Conservation (phyloP, 2,329 filamentous ascomycete species). For the Huntiella savannae region DNA sequence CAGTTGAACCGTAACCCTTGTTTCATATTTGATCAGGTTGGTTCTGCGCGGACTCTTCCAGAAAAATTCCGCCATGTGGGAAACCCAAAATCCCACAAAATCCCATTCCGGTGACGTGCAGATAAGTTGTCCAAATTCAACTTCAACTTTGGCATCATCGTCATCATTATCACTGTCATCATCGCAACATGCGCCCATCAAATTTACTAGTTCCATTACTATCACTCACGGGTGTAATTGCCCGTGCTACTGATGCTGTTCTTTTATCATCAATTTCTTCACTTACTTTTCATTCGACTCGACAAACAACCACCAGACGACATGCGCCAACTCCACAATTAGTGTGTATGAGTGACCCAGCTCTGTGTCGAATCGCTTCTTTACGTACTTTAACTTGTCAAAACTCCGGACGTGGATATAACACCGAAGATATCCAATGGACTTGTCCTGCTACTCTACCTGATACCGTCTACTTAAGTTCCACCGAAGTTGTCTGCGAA, state of each 20-base stretch:
- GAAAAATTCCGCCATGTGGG: not conserved
- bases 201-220: too few relatives aligned
- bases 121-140: too few relatives aligned
- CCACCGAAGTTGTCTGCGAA: constrained; percentile 83
- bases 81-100: not conserved
- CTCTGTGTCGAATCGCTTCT: constrained; percentile 48
- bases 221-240: too few relatives aligned
- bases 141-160: too few relatives aligned
- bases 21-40: too few relatives aligned
- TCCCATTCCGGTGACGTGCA: too few relatives aligned
- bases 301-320: constrained; percentile 56
- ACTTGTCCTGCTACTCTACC: constrained; percentile 52
- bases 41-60: not conserved
- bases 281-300: constrained; percentile 52
- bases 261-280: constrained; percentile 47
- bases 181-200: too few relatives aligned
- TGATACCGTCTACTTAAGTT: constrained; percentile 48
- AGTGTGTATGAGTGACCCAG: constrained; percentile 48
- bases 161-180: too few relatives aligned
- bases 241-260: constrained; percentile 21
- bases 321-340: constrained; percentile 61
- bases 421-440: constrained; percentile 71
- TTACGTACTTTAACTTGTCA: constrained; percentile 59
- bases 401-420: constrained; percentile 68
- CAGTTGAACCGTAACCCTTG: too few relatives aligned